Conservation (phyloP, 2,329 filamentous ascomycete species). For the Fusarium metavorans region DNA sequence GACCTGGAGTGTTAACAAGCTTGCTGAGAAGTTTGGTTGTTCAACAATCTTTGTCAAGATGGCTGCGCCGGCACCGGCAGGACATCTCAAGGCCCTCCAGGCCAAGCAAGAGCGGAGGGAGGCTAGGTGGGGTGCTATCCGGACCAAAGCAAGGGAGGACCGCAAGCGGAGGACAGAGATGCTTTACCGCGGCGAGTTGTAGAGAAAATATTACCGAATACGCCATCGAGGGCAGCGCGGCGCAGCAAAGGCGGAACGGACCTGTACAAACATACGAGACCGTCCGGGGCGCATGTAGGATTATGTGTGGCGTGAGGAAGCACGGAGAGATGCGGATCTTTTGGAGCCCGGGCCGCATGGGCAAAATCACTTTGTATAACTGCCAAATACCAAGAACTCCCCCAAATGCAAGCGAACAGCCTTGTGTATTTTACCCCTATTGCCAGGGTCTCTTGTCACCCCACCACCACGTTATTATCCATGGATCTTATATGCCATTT, state of each 20-base stretch:
- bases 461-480: background rate
- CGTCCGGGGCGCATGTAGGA: conserved; percentile 39
- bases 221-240: conserved; percentile 1
- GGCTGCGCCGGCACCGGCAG: conserved; percentile 62
- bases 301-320: conserved; percentile 34
- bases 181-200: conserved; percentile 65
- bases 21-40: conserved; percentile 69
- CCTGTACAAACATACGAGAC: conserved; percentile 41
- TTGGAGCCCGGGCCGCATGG: conserved; percentile 24
- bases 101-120: conserved; percentile 61
- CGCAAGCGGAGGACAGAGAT: conserved; percentile 64
- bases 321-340: conserved; percentile 25
- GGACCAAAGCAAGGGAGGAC: conserved; percentile 67
- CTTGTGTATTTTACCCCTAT: conserved; percentile 26
- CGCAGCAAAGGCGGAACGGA: conserved; percentile 11
- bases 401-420: conserved; percentile 26
- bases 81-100: conserved; percentile 61
- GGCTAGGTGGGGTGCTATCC: conserved; percentile 69
- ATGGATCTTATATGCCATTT: conserved; percentile 2
- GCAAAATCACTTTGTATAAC: conserved; percentile 38
- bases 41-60: conserved; percentile 69
- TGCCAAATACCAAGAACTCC: conserved; percentile 42
- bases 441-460: background rate
- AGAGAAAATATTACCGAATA: conserved; percentile 29
- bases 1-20: conserved; percentile 64